Conservation (phyloP, 805 yeast species). For the Cyberlindnera euphorbiae region DNA sequence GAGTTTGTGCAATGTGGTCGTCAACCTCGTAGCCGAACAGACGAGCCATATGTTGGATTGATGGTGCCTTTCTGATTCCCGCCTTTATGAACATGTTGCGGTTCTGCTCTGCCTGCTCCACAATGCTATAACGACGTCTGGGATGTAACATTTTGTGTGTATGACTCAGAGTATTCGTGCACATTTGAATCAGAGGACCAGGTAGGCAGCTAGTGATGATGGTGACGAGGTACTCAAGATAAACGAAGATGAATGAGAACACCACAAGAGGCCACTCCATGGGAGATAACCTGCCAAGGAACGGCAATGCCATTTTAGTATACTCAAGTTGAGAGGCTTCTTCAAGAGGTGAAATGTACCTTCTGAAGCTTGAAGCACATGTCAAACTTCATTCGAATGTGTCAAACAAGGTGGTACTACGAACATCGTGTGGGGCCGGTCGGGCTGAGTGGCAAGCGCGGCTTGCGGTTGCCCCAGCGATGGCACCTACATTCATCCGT, state of each 20-base stretch:
- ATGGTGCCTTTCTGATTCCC: constrained; percentile 39
- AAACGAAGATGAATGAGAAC: constrained; percentile 41
- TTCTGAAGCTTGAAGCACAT: no score
- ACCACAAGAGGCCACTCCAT: constrained; percentile 46
- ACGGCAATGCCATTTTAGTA: constrained; percentile 28
- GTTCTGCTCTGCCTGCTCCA: constrained; percentile 12
- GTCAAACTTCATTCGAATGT: no score
- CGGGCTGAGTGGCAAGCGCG: no score
- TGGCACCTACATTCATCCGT: no score
- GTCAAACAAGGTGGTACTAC: background rate
- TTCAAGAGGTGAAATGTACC: background rate
- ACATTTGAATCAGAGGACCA: constrained; percentile 30
- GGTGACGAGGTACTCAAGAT: constrained; percentile 44
- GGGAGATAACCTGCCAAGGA: constrained; percentile 42
- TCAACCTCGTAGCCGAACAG: constrained; percentile 69
- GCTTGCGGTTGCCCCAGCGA: no score
- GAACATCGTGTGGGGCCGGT: no score
- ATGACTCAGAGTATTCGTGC: background rate
- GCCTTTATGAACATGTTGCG: constrained; percentile 5
- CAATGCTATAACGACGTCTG: background rate
- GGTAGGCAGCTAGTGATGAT: constrained; percentile 45
- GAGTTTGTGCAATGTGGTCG: constrained; percentile 71
- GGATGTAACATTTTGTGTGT: constrained; percentile 1
- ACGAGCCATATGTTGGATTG: constrained; percentile 60
- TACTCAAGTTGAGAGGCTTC: background rate